These are phyloP conservation scores for Shiraia bambusicola DNA, from an alignment of 2,329 filamentous ascomycete genomes.

Conservation along the genomic window DNA sequence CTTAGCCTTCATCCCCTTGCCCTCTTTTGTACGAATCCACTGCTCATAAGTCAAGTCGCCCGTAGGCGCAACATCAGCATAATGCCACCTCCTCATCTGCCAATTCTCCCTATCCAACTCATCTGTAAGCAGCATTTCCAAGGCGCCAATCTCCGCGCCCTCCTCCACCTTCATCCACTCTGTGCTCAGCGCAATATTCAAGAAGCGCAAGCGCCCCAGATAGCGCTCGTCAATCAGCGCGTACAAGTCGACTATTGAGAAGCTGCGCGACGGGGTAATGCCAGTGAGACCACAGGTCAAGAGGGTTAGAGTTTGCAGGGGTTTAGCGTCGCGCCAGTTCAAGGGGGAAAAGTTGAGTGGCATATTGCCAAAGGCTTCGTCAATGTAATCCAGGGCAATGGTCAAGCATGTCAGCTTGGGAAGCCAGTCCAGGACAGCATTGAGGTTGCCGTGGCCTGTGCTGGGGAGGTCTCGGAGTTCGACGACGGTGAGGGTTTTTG, in stretches of 20 bases:
- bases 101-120: conserved; percentile 45
- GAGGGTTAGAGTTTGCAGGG: conserved; percentile 44
- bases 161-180: conserved; percentile 43
- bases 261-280: conserved; percentile 38
- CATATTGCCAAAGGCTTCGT: conserved; percentile 42
- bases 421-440: conserved; percentile 45
- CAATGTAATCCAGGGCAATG: conserved; percentile 51
- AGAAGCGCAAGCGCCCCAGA: conserved; percentile 42
- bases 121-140: conserved; percentile 42
- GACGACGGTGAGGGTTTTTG: conserved; percentile 37
- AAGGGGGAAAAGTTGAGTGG: conserved; percentile 14
- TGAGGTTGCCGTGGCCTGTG: conserved; percentile 43
- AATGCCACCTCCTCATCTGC: conserved; percentile 38
- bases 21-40: conserved; percentile 24
- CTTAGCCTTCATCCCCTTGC: conserved; percentile 25
- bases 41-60: conserved; percentile 20
- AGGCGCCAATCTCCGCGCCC: conserved; percentile 40
- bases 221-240: conserved; percentile 45
- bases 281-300: conserved; percentile 41
- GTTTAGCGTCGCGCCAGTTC: conserved; percentile 27
- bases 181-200: conserved; percentile 42
- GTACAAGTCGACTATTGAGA: conserved; percentile 47
- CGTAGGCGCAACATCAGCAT: conserved; percentile 15
- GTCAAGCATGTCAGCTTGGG: conserved; percentile 45
- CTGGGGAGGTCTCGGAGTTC: conserved; percentile 46